Conservation (phyloP, 2,329 filamentous ascomycete genomes). For the Thermothelomyces thermophilus region DNA sequence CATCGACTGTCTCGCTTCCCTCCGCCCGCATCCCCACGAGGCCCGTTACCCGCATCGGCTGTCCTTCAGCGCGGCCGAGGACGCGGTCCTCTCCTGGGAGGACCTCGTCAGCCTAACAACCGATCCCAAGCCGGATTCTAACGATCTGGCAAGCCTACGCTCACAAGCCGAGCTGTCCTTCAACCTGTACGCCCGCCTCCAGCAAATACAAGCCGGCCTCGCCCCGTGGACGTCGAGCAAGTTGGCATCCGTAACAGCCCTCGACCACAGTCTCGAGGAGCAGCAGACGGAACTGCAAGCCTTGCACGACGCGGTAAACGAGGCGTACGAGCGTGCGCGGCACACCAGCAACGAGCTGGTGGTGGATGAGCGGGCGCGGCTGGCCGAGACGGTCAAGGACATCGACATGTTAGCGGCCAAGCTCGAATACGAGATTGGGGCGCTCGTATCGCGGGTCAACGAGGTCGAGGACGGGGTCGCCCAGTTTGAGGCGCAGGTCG, state of each 20-base stretch:
- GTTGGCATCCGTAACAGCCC: conserved; percentile 46
- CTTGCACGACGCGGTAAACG: conserved; percentile 63
- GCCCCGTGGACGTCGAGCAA: conserved; percentile 56
- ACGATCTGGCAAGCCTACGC: conserved; percentile 3
- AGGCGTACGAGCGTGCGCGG: conserved; percentile 62
- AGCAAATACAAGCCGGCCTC: conserved; percentile 45
- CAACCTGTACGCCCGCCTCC: conserved; percentile 47
- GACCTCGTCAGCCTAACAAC: conserved; percentile 38
- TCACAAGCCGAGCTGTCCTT: conserved; percentile 46
- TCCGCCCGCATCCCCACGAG: conserved; percentile 41
- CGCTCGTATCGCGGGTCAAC: conserved; percentile 70
- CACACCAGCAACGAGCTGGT: conserved; percentile 63
- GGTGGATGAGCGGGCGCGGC: conserved; percentile 57
- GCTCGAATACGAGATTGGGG: conserved; percentile 85
- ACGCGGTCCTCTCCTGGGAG: conserved; percentile 64
- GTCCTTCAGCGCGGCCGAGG: conserved; percentile 69
- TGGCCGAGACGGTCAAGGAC: conserved; percentile 68
- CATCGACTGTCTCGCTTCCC: conserved; percentile 34
- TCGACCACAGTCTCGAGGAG: conserved; percentile 56
- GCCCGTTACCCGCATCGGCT: conserved; percentile 63
- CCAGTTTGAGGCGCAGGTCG: conserved; percentile 73
- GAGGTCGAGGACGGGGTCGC: conserved; percentile 79
- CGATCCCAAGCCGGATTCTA: conserved; percentile 24
- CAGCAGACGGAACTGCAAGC: conserved; percentile 60
- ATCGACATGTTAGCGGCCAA: conserved; percentile 76